Evolutionary conservation across 2,329 filamentous ascomycete genomes (phyloP), one percentile per base, ranked within the genome.

Genomic region (Stagonosporopsis tanaceti): DNA sequence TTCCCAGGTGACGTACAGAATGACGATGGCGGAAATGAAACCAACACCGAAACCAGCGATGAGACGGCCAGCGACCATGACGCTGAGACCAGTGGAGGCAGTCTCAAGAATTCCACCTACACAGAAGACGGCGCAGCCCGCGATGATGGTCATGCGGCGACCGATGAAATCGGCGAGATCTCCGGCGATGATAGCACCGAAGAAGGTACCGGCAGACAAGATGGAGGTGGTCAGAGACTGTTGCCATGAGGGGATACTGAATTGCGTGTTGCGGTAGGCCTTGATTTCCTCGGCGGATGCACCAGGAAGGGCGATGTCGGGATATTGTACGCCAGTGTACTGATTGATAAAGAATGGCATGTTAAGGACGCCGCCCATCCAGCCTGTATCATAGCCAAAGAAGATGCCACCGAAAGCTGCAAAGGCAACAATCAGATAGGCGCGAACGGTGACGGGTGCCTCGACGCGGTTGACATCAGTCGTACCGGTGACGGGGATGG

Each of bases 351-450:
- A 76, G 69, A 69, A 76, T 58, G 69, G 64, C 76, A 77, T 77
- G 39, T 66, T 84, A 30, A 85, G 79, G 65, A 89, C 86, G 78
- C 87, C 87, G 74, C 87, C 87, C 82, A 91, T 90, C 80, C 89
- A 91, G 70, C 90, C 90, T 39, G 89, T 90, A 72, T 93, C 90
- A 77, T 91, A 93, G 55, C 90, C 89, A 78, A 92, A 90, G 84
- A 60, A 58, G 80, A 91, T 89, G 69, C 80, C 80, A 66, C 80
- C 80, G 62, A 82, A 81, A 24, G 80, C 78, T 41, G 80, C 80
- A 58, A 82, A 82, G 32, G 78, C 79, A 72, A 79, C 79, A 50
- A 82, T 77, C 51, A 79, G 66, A 66, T 79, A 80, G 58, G 80
- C 79, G 60, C 79, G 79, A 59, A 78, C 68, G 17, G 80, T 82